Base-by-base conservation (phyloP, 805 yeast genomes). In the Saccharomycopsis synnaedendra region DNA sequence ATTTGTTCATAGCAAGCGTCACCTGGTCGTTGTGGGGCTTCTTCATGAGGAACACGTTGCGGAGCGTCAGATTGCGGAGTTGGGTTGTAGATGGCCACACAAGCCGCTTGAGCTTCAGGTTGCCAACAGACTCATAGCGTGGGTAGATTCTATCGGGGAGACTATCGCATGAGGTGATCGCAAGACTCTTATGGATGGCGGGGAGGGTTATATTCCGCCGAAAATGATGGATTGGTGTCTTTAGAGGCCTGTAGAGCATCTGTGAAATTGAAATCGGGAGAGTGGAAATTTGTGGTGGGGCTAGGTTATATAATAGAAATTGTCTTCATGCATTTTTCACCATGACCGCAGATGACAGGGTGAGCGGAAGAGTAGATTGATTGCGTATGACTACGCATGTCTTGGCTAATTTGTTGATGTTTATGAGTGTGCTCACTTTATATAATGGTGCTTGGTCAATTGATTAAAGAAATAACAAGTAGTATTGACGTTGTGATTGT, bases 1-100 rank as follows among this genome's bases (percentile, higher is more conserved):
- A 82, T 41, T 69, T 67, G 5, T 77, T 70, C 76, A 82, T 76
- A 3, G 93, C 87, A 5, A 67, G 64, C 9, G 80, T 68, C 3
- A 86, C 94, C 5, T 67, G 65, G 1, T 65, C 61, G 44, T 85
- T 76, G 80, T 85, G 78, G 1, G 96, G 96, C 60, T 90, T 90
- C 64, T 88, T 89, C 32, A 86, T 85, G 11, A 90, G 69, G 47
- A 82, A 72, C 6, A 90, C 76, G 60, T 89, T 90, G 51, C 78
- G 76, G 7, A 86, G 73, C 29, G 41, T 39, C n/a, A 8, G 10
- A 34, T 8, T 8, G 10, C 10, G n/a, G 36, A 9, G 10, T 8
- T 9, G 8, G 8, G 10, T 8, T 34, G 10, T 65, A 30, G 5
- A 29, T 60, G n/a, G 70, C 96, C 96, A 87, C 8, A 75, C 64